Percentiles rank a stretch among this genome's conserved stretches.
phyloP scores from a whole-genome alignment of 1,284 basidiomycete genomes.

The Fomes fomentarius region DNA sequence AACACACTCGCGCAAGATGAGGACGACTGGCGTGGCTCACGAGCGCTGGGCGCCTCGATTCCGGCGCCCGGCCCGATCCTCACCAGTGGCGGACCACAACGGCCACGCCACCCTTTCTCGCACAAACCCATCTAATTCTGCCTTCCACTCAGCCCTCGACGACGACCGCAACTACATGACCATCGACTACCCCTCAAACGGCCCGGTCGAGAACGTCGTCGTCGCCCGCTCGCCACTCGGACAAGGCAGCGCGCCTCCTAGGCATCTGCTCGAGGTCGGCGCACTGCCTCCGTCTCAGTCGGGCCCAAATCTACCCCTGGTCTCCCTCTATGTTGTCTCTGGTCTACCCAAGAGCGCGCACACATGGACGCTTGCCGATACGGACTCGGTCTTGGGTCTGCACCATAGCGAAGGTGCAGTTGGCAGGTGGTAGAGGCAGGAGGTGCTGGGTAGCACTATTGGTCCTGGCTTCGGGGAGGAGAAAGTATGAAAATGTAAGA shows the following conservation, averaged over 20 bases:
- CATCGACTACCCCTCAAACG: slow-evolving; percentile 35
- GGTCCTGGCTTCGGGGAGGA: slow-evolving; percentile 76
- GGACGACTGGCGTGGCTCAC: slow-evolving; percentile 4
- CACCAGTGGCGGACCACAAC: slow-evolving; percentile 20
- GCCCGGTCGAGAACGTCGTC: slow-evolving; percentile 24
- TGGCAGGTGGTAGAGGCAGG: slow-evolving; percentile 92
- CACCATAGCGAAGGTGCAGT: slow-evolving; percentile 89
- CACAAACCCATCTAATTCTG: slow-evolving; percentile 31
- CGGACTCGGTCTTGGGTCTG: slow-evolving; percentile 82
- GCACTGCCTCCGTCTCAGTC: slow-evolving; percentile 45
- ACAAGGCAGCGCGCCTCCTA: slow-evolving; percentile 72
- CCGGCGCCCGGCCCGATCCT: slow-evolving; percentile 39
- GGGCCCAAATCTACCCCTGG: slow-evolving; percentile 72
- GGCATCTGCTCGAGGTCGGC: slow-evolving; percentile 62
- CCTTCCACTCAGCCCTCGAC: slow-evolving; percentile 36
- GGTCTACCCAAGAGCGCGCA: slow-evolving; percentile 84
- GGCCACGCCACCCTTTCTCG: slow-evolving; percentile 22
- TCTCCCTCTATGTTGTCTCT: slow-evolving; percentile 83
- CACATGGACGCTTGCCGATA: slow-evolving; percentile 94
- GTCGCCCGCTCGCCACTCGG: slow-evolving; percentile 31
- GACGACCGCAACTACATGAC: slow-evolving; percentile 78
- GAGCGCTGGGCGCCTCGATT: slow-evolving; percentile 24
- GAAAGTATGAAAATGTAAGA: slow-evolving; percentile 71
- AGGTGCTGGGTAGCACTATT: slow-evolving; percentile 88
- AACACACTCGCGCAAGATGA: slow-evolving; percentile 14